phyloP scores from a whole-genome alignment of 176 grass and related monocot species.

The Ensete ventricosum region DNA sequence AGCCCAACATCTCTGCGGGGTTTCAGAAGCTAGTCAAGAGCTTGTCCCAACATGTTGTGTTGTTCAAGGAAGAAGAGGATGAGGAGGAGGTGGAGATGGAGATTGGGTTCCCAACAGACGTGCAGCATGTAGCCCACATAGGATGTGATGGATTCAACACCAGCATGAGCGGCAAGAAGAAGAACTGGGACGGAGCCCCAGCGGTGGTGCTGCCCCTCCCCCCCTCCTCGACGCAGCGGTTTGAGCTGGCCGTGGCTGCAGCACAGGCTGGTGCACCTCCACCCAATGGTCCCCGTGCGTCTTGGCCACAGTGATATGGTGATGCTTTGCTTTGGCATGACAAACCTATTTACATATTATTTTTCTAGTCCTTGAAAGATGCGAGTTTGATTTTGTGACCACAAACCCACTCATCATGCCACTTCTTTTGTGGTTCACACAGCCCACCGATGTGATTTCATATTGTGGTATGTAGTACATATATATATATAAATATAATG shows the following conservation, averaged over 20 bases:
- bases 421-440: not conserved
- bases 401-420: not conserved
- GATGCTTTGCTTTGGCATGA: not conserved
- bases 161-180: conserved; percentile 18
- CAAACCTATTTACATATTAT: not conserved
- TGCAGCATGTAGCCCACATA: conserved; percentile 82
- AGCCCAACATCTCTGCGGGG: conserved; percentile 29
- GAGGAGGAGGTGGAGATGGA: conserved; percentile 58
- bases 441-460: not conserved
- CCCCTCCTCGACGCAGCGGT: conserved; percentile 45
- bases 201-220: conserved; percentile 52
- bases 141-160: conserved; percentile 48
- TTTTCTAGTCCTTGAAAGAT: not conserved
- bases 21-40: conserved; percentile 58
- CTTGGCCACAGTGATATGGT: not conserved
- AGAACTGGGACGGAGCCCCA: conserved; percentile 27
- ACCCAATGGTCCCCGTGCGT: not conserved
- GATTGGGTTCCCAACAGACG: conserved; percentile 85
- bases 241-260: conserved; percentile 67
- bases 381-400: too few relatives aligned
- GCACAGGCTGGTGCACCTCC: conserved; percentile 15
- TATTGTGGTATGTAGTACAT: not conserved
- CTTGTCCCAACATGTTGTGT: conserved; percentile 56
- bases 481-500: not conserved
- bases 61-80: conserved; percentile 32